Evolutionary conservation across 1,139 yeast genomes (phyloP).

Genomic region (Taphrina communis): DNA sequence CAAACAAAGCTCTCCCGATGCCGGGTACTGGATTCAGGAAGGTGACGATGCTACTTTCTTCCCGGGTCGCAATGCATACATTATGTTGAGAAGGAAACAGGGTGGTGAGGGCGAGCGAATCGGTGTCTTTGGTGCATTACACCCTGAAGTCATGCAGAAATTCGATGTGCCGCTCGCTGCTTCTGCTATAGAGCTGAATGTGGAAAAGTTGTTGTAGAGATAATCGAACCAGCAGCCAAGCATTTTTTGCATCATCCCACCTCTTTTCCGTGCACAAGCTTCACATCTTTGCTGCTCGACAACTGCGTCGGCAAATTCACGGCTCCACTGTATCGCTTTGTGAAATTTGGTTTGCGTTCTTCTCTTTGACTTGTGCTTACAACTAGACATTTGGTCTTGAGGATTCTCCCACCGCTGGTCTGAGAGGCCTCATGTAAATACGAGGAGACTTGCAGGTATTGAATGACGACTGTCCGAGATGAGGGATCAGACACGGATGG

Average conservation of each 20-base stretch:
- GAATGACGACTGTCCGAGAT: background rate
- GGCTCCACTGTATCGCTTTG: background rate
- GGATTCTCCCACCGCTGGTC: no score
- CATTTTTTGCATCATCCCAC: background rate
- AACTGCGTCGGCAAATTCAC: background rate
- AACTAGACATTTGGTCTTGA: no score
- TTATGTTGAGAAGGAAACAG: conserved; percentile 69
- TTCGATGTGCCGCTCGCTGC: conserved; percentile 95
- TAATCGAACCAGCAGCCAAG: background rate
- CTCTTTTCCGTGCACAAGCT: background rate
- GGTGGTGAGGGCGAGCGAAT: conserved; percentile 55
- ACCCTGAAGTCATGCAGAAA: conserved; percentile 85
- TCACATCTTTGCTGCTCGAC: no score
- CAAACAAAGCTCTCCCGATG: conserved; percentile 55
- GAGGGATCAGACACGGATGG: conserved; percentile 48
- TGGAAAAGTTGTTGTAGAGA: conserved; percentile 76
- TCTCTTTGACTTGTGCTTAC: no score
- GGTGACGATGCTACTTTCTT: conserved; percentile 80
- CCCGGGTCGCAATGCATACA: conserved; percentile 96
- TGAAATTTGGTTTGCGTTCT: no score
- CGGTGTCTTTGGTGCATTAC: conserved; percentile 91
- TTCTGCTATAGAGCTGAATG: conserved; percentile 85
- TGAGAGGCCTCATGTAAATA: background rate
- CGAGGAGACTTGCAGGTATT: no score
- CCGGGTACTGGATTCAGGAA: conserved; percentile 64